phyloP scores from a whole-genome alignment of 2,329 filamentous ascomycete genomes.

The Ceratocystis cacaofunesta region DNA sequence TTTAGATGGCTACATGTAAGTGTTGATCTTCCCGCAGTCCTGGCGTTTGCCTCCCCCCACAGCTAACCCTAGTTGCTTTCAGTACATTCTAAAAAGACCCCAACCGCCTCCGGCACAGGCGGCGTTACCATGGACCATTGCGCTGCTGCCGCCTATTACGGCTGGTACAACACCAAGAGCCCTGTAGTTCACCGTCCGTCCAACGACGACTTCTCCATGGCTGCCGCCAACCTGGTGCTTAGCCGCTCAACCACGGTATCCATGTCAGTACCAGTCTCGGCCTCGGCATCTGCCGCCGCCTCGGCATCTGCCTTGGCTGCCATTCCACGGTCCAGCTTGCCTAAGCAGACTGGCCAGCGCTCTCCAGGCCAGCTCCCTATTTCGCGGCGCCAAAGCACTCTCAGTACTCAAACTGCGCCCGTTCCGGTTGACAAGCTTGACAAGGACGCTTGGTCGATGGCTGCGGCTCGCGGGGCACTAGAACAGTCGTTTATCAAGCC shows the following conservation, averaged over 20 bases:
- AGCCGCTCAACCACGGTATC: not conserved
- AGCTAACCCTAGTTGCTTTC: not conserved
- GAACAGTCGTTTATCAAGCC: constrained; percentile 10
- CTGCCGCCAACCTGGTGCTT: constrained; percentile 22
- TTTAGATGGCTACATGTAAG: constrained; percentile 6
- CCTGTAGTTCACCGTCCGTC: constrained; percentile 36
- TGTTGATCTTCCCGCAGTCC: not conserved
- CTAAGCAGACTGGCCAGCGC: not conserved
- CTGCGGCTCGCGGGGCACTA: constrained; percentile 8
- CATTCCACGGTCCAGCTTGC: not conserved
- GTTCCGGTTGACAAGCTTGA: not conserved
- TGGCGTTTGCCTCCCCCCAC: not conserved
- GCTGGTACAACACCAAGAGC: constrained; percentile 48
- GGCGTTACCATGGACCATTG: constrained; percentile 10
- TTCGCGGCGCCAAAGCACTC: not conserved
- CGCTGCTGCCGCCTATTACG: constrained; percentile 55
- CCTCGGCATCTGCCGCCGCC: not conserved
- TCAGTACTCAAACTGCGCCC: not conserved
- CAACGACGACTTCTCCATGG: constrained; percentile 36
- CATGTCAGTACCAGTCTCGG: not conserved
- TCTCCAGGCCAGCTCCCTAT: not conserved
- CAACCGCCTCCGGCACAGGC: not conserved
- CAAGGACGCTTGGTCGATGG: constrained; percentile 7
- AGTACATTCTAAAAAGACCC: not conserved
- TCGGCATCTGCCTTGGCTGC: not conserved